Evolutionary conservation across 1,139 yeast species (phyloP).

Genomic region (Candida tropicalis): DNA sequence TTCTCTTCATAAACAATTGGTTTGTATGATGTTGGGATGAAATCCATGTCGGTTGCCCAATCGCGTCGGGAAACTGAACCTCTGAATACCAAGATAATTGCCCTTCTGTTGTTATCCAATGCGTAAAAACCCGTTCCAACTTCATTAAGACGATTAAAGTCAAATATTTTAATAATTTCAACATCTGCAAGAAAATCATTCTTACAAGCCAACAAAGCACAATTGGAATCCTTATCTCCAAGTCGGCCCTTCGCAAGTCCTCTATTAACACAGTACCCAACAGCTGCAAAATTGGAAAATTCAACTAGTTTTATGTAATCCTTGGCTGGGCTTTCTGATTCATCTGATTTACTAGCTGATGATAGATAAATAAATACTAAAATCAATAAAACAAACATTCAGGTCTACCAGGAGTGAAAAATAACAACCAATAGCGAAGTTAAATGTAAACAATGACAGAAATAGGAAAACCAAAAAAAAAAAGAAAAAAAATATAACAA

Average conservation of each 20-base stretch:
- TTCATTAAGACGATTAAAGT: conserved; percentile 43
- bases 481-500: background rate
- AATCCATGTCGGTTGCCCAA: conserved; percentile 55
- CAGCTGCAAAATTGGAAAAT: conserved; percentile 38
- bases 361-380: conserved; percentile 6
- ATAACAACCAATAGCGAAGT: background rate
- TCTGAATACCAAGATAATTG: conserved; percentile 50
- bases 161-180: conserved; percentile 36
- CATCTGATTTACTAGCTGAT: conserved; percentile 1
- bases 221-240: conserved; percentile 22
- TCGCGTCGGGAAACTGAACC: conserved; percentile 62
- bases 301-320: conserved; percentile 35
- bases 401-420: background rate
- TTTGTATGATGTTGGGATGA: conserved; percentile 39
- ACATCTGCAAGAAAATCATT: conserved; percentile 24
- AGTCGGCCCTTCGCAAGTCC: conserved; percentile 32
- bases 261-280: conserved; percentile 40
- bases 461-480: background rate
- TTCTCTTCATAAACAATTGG: conserved; percentile 30
- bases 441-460: too few species aligned
- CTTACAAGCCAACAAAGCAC: conserved; percentile 26
- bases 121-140: conserved; percentile 58
- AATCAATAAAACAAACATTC: conserved; percentile 7
- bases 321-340: background rate
- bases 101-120: conserved; percentile 34